Conservation (phyloP, 2,329 filamentous ascomycete species). For the Xylaria digitata region DNA sequence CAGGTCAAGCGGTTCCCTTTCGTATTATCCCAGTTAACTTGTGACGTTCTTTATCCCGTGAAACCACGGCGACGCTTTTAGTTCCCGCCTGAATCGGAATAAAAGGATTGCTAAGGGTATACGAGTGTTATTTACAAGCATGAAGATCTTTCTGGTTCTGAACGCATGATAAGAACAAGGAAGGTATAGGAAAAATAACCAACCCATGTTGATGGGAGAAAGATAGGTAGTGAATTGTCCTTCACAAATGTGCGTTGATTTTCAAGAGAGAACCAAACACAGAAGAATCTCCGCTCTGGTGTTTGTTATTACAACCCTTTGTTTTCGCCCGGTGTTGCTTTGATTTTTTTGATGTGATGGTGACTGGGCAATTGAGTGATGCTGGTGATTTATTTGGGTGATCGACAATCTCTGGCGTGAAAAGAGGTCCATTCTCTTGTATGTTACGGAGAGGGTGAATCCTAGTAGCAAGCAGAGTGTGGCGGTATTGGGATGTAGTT, state of each 20-base stretch:
- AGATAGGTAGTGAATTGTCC: background rate
- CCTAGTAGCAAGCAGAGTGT: background rate
- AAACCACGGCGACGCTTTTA: too few species aligned
- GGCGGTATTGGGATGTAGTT: background rate
- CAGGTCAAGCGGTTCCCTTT: too few species aligned
- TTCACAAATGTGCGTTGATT: constrained; percentile 9
- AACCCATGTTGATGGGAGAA: background rate
- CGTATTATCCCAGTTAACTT: too few species aligned
- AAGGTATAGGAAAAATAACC: background rate
- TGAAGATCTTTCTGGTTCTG: background rate
- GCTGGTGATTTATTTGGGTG: constrained; percentile 7
- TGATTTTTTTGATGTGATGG: constrained; percentile 4
- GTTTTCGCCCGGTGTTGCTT: background rate
- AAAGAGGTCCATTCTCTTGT: constrained; percentile 6
- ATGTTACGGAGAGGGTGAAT: background rate
- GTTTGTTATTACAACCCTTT: background rate
- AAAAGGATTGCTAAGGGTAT: background rate
- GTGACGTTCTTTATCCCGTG: too few species aligned
- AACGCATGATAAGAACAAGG: background rate
- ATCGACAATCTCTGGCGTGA: background rate
- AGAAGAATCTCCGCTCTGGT: constrained; percentile 5
- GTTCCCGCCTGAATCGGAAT: too few species aligned
- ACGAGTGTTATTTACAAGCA: background rate
- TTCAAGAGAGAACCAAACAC: background rate
- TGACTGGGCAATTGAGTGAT: constrained; percentile 10